Conservation (phyloP, 2,329 filamentous ascomycete species). For the Hymenoscyphus infarciens region DNA sequence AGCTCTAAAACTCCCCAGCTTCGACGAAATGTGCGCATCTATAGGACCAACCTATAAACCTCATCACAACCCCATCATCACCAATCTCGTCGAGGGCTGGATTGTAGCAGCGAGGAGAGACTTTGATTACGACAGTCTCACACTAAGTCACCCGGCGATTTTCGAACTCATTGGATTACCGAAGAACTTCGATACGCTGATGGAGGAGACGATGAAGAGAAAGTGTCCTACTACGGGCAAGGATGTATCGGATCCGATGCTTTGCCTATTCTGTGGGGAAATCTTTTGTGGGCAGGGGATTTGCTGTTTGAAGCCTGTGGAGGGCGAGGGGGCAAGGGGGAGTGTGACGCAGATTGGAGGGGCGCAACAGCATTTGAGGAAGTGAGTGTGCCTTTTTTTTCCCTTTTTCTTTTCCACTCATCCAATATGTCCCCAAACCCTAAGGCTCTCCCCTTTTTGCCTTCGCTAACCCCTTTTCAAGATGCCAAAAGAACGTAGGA, state of each 20-base stretch:
- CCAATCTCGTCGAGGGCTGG: constrained; percentile 62
- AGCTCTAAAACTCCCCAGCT: constrained; percentile 68
- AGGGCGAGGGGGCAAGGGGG: constrained; percentile 37
- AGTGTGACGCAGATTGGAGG: constrained; percentile 60
- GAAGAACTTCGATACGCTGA: constrained; percentile 85
- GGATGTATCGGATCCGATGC: constrained; percentile 82
- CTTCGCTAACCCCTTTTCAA: constrained; percentile 40
- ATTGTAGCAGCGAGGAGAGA: constrained; percentile 39
- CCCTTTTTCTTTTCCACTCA: neutral
- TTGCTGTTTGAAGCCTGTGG: constrained; percentile 70
- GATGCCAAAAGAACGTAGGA: constrained; percentile 86
- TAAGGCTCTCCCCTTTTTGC: too few species aligned
- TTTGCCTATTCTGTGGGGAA: constrained; percentile 95
- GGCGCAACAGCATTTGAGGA: constrained; percentile 84
- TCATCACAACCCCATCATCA: constrained; percentile 34
- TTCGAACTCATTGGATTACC: constrained; percentile 92
- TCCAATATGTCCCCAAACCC: neutral
- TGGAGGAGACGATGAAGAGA: constrained; percentile 82
- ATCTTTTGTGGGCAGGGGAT: constrained; percentile 93
- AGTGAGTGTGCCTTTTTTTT: constrained; percentile 52
- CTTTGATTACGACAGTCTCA: neutral
- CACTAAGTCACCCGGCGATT: constrained; percentile 76
- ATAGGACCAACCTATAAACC: constrained; percentile 9
- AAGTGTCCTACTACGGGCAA: constrained; percentile 87
- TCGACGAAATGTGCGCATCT: constrained; percentile 69